phyloP scores from a whole-genome alignment of 1,139 yeast genomes.

The Lodderomyces margitis region DNA sequence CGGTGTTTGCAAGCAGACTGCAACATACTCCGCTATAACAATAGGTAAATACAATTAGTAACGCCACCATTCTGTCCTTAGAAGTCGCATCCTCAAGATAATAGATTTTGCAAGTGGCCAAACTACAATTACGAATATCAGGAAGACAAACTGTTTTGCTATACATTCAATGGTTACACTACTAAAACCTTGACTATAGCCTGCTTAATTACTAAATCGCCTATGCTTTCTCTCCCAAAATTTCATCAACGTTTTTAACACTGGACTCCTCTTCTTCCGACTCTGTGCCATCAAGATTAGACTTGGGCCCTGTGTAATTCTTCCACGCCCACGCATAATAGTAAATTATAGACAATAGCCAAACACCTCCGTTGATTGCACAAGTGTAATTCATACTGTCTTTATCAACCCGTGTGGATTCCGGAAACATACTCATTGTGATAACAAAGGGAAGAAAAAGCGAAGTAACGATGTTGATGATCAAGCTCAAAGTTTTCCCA shows the following conservation, averaged over 20 bases:
- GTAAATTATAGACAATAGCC: conserved; percentile 27
- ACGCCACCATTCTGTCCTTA: too few species aligned
- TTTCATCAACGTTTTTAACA: background rate
- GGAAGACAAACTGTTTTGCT: too few species aligned
- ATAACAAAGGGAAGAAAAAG: conserved; percentile 30
- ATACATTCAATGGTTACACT: too few species aligned
- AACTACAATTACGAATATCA: too few species aligned
- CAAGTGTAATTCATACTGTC: conserved; percentile 36
- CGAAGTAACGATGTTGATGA: conserved; percentile 23
- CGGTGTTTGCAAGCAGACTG: too few species aligned
- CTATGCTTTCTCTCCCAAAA: background rate
- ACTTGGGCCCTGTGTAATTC: conserved; percentile 33
- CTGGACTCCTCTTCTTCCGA: conserved; percentile 4
- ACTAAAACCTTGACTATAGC: background rate
- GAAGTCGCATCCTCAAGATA: too few species aligned
- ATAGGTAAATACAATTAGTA: too few species aligned
- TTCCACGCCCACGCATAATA: conserved; percentile 27
- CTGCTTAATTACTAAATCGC: conserved; percentile 12
- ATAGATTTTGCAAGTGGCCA: too few species aligned
- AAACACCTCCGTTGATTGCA: conserved; percentile 34
- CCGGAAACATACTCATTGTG: conserved; percentile 39
- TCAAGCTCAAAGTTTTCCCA: conserved; percentile 46
- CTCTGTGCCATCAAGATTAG: conserved; percentile 23
- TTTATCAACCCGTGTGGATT: conserved; percentile 22
- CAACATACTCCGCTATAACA: too few species aligned